Base-by-base conservation (phyloP, 441 rosid genomes). In the Flueggea neowawraea region DNA sequence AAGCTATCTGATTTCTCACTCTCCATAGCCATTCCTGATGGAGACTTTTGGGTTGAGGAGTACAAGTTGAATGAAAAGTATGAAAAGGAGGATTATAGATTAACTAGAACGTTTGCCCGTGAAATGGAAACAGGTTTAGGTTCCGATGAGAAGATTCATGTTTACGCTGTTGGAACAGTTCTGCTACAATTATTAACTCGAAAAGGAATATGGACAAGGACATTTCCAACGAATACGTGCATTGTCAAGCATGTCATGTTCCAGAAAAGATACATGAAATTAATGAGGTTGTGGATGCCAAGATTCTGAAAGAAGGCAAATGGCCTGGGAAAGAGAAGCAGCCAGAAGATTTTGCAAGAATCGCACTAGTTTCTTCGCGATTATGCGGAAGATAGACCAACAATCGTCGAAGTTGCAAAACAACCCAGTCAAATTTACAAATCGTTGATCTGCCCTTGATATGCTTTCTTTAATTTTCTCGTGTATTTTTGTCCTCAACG, bases 141-240 rank as follows among this genome's bases (percentile, higher is more conserved):
- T 8, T 68, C 44, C 28, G 80, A 63, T 0, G 81, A 80, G 55
- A 80, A 73, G 51, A 36, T n/a, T 17, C 85, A 82, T 73, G 80
- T 76, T 55, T 80, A 47, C 50, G 66, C 71, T 44, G 76, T 84
- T 49, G 84, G 87, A 0, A 72, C 52, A 50, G 14, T 75, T 15
- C 73, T 79, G 43, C 17, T 73, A 58, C 66, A 60, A 43, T 73
- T 83, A 58, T 57, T 81, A 57, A 70, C 78, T 14, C 76, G 79
- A 33, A 15, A 12, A 32, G 16, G 2, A 3, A 17, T 31, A 3
- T 0, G 28, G 3, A 11, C 12, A 43, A 11, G 45, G 45, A 43
- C 10, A 43, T 43, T 6, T 6, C 8, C 28, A 22, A 22, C 28
- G 2, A 22, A 1, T 22, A 22, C 28, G 28, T 2, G 28, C 28